These are phyloP conservation scores for Xylaria sp. DNA, from an alignment of 2,329 filamentous ascomycete genomes.

Conservation along the genomic window DNA sequence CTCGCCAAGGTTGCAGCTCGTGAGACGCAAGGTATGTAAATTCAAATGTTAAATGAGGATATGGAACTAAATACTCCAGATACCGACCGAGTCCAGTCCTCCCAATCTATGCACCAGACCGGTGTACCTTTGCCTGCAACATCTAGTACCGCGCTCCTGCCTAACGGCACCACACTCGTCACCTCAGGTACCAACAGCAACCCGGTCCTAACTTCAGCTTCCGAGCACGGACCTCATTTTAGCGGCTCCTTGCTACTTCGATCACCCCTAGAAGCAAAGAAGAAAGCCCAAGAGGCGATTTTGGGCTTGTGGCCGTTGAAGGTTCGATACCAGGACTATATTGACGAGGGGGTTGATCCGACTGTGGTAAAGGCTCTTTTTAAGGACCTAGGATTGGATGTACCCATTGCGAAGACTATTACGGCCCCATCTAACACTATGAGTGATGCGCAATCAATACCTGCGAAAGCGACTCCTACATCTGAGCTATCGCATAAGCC, in stretches of 20 bases:
- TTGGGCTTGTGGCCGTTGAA: constrained; percentile 72
- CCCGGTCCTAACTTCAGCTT: background rate
- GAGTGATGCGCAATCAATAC: constrained; percentile 14
- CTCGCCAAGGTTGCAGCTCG: constrained; percentile 38
- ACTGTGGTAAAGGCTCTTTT: constrained; percentile 72
- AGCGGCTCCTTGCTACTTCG: constrained; percentile 37
- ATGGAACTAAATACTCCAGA: constrained; percentile 20
- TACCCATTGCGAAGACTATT: constrained; percentile 47
- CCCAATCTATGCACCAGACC: constrained; percentile 9
- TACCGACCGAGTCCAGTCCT: constrained; percentile 15
- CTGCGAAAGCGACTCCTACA: constrained; percentile 10
- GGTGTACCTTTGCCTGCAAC: constrained; percentile 3
- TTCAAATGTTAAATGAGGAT: background rate
- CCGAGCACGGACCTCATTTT: constrained; percentile 2
- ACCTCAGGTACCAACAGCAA: background rate
- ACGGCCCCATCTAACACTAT: constrained; percentile 17
- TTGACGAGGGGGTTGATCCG: constrained; percentile 77
- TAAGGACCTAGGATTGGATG: constrained; percentile 71
- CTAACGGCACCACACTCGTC: background rate
- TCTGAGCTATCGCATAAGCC: constrained; percentile 23
- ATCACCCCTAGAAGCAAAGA: constrained; percentile 56
- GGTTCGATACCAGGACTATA: constrained; percentile 77
- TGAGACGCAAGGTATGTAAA: constrained; percentile 41
- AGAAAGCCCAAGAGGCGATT: constrained; percentile 73
- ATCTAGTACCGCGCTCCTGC: background rate